Evolutionary conservation across 768 basidiomycete species (phyloP).

Genomic region (Rubroboletus satanas): DNA sequence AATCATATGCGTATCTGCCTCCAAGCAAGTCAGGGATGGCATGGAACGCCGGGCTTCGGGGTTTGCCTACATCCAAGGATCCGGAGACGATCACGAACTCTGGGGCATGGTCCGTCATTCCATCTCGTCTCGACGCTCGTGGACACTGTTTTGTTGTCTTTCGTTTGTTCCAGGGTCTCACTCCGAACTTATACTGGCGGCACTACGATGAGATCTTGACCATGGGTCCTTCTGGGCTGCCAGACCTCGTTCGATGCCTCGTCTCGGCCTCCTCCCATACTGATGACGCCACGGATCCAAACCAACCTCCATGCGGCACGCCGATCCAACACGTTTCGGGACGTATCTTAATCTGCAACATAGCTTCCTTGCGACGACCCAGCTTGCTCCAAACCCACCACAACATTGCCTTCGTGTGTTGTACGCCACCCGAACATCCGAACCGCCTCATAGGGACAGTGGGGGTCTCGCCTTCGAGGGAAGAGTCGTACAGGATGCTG

Average conservation of each 20-base stretch:
- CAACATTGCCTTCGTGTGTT: constrained; percentile 16
- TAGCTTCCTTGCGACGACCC: constrained; percentile 25
- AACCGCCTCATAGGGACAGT: neutral
- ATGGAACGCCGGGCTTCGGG: constrained; percentile 60
- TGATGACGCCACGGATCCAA: neutral
- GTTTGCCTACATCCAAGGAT: constrained; percentile 88
- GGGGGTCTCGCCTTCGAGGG: neutral
- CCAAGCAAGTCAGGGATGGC: constrained; percentile 60
- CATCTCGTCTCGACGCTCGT: neutral
- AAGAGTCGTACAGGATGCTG: constrained; percentile 7
- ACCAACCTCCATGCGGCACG: neutral
- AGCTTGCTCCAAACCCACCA: neutral
- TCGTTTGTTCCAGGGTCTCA: constrained; percentile 55
- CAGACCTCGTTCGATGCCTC: constrained; percentile 25
- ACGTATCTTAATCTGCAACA: constrained; percentile 38
- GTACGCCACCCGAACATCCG: constrained; percentile 6
- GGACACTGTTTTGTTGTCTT: neutral
- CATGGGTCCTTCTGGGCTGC: constrained; percentile 47
- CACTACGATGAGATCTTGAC: constrained; percentile 48
- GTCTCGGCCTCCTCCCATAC: neutral
- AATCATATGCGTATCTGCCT: constrained; percentile 83
- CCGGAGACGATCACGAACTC: constrained; percentile 91
- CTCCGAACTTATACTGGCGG: constrained; percentile 68
- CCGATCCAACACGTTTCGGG: constrained; percentile 34
- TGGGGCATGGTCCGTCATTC: constrained; percentile 65